Percentiles rank a stretch among this genome's conserved stretches.
These are phyloP conservation scores for Cordyceps militaris DNA, from an alignment of 2,329 filamentous ascomycete species.

Conservation along the genomic window DNA sequence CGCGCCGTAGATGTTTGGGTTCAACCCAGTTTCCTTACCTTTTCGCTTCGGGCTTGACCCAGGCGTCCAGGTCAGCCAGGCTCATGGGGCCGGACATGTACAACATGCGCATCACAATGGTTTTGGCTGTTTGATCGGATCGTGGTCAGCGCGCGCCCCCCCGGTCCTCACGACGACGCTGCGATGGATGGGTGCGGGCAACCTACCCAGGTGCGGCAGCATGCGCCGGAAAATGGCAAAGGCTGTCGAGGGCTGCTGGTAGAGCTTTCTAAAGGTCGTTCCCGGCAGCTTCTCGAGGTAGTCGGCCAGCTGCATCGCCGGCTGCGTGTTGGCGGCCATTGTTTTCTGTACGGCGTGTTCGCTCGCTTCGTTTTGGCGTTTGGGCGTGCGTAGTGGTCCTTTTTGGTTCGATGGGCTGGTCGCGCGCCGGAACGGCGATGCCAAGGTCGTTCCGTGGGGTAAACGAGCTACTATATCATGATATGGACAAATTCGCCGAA, in stretches of 20 bases:
- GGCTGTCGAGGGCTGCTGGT: constrained; percentile 91
- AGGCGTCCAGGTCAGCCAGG: constrained; percentile 73
- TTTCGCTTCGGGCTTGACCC: constrained; percentile 64
- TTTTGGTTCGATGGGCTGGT: not conserved
- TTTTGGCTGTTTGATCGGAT: constrained; percentile 59
- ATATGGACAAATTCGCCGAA: not conserved
- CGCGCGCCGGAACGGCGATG: constrained; percentile 8
- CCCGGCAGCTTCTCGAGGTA: constrained; percentile 90
- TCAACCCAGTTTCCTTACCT: constrained; percentile 20
- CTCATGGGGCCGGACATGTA: constrained; percentile 80
- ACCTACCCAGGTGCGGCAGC: constrained; percentile 78
- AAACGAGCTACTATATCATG: constrained; percentile 14
- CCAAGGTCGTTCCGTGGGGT: constrained; percentile 1
- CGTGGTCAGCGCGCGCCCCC: too few relatives aligned
- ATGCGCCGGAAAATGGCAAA: constrained; percentile 96
- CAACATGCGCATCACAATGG: constrained; percentile 88
- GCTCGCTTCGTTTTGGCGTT: not conserved
- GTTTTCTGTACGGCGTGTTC: constrained; percentile 11
- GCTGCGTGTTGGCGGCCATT: constrained; percentile 40
- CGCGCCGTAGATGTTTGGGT: not conserved
- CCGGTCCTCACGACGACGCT: not conserved
- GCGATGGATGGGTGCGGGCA: not conserved
- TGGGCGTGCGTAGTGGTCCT: not conserved
- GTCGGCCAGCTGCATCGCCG: constrained; percentile 63
- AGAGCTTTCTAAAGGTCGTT: constrained; percentile 82